Evolutionary conservation across 2,329 filamentous ascomycete genomes (phyloP), one percentile per base, ranked within the genome.

Genomic region (Ophiostoma australiae): DNA sequence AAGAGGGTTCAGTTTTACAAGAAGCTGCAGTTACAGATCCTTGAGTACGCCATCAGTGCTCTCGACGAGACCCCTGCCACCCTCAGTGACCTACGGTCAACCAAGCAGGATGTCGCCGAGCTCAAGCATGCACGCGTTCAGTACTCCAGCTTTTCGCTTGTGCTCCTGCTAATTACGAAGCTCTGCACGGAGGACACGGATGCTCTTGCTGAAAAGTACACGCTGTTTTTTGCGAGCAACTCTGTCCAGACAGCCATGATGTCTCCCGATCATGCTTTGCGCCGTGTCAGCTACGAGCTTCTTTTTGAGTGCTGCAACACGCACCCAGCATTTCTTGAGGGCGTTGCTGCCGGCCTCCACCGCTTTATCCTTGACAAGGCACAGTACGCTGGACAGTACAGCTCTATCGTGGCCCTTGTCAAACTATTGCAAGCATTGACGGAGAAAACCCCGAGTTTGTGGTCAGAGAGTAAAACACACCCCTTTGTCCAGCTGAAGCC

Each of bases 31-130:
- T 81, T 84, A 7, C 87, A 91, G 39, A 93, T 97, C 61, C 82
- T 98, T 71, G 88, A 93, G 68, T 97, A 93, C 79, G 92, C 93
- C 71, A 87, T 86, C 71, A 89, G 92, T 76, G 92, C 93, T 5
- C 86, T 95, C 61, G 87, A 90, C 70, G 95, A 99, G 79, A 94
- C 91, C 0, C 80, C 90, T 2, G 85, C 90, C 48, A 96, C 92
- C 0, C 82, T 99, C 48, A 98, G 94, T 77, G 95, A 99, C 78
- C 92, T 96, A 80, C 87, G 94, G 33, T 92, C 89, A 0, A 92
- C 93, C 3, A 95, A 88, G 72, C 81, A 87, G 10, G 94, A 98
- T 75, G 95, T 99, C 78, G 89, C 93, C 4, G 87, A 93, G 74
- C 87, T 91, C 23, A 97, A 97, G 76, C 95, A 96, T 80, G 87